phyloP scores from a whole-genome alignment of 345 rosid species.

The Durio zibethinus region DNA sequence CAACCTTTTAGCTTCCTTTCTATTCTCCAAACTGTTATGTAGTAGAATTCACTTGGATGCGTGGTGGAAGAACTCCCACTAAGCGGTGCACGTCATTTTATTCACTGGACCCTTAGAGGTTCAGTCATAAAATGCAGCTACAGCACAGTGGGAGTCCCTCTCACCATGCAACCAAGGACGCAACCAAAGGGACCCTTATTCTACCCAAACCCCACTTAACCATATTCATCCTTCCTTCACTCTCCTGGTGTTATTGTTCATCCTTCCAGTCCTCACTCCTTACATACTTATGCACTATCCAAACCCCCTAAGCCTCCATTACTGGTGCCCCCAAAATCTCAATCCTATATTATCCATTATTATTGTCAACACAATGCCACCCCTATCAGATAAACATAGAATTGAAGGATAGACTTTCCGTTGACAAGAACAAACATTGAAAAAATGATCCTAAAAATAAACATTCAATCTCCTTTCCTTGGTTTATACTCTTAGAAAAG shows the following conservation, averaged over 20 bases:
- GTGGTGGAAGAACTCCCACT: too few relatives aligned
- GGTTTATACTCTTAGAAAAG: neutral
- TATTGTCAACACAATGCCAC: neutral
- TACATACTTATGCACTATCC: neutral
- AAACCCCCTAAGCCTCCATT: neutral
- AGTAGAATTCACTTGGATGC: too few relatives aligned
- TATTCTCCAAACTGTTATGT: neutral
- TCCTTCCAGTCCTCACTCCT: neutral
- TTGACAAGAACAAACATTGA: neutral
- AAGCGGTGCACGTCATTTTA: too few relatives aligned
- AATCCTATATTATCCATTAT: neutral
- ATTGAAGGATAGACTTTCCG: neutral
- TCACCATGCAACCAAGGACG: too few relatives aligned
- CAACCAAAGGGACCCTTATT: too few relatives aligned
- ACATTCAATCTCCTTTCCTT: neutral
- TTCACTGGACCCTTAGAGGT: too few relatives aligned
- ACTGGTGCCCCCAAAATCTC: neutral
- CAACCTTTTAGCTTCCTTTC: neutral
- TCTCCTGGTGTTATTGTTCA: neutral
- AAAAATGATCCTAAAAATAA: neutral
- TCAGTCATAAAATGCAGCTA: too few relatives aligned
- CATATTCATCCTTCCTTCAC: neutral
- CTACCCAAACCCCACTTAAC: neutral
- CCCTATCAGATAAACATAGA: neutral
- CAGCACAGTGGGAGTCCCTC: too few relatives aligned